Percentiles rank a stretch among this genome's conserved stretches.
These are phyloP conservation scores for Exophiala calicioides DNA, from an alignment of 2,329 filamentous ascomycete species.

Conservation along the genomic window DNA sequence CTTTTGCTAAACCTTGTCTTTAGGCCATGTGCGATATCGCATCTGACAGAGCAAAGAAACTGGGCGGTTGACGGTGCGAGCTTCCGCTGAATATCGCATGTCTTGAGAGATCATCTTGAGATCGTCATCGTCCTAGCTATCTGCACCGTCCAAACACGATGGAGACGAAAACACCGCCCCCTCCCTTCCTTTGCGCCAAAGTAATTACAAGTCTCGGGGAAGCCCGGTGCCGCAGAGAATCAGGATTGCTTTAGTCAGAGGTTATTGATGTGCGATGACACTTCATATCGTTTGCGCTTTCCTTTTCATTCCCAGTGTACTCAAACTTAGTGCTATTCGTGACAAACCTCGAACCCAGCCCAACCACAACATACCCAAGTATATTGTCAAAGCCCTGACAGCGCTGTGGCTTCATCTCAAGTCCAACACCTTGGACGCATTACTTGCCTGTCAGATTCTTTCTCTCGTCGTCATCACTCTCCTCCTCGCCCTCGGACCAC, in stretches of 20 bases:
- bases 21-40: slow-evolving; percentile 94
- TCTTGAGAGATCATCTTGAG: too few species aligned
- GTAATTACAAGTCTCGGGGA: too few species aligned
- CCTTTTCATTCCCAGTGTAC: too few species aligned
- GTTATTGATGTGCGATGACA: too few species aligned
- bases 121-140: too few species aligned
- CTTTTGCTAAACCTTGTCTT: slow-evolving; percentile 7
- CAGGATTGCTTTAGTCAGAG: too few species aligned
- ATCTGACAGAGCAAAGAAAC: slow-evolving; percentile 71
- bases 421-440: neutral
- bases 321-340: slow-evolving; percentile 13
- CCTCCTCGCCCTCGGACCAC: slow-evolving; percentile 71
- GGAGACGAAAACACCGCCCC: too few species aligned
- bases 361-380: neutral
- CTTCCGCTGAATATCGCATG: too few species aligned
- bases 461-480: slow-evolving; percentile 59
- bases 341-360: neutral
- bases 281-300: too few species aligned
- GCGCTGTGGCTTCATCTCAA: neutral
- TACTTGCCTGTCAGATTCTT: slow-evolving; percentile 52
- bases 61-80: slow-evolving; percentile 36
- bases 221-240: too few species aligned
- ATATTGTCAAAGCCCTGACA: neutral
- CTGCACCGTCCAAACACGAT: too few species aligned
- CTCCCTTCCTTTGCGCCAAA: too few species aligned